A percentile compares a stretch with the other conserved stretches of the same genome.
These are phyloP conservation scores for Gaillardinia entomophila DNA, from an alignment of 805 yeast species.

Conservation along the genomic window DNA sequence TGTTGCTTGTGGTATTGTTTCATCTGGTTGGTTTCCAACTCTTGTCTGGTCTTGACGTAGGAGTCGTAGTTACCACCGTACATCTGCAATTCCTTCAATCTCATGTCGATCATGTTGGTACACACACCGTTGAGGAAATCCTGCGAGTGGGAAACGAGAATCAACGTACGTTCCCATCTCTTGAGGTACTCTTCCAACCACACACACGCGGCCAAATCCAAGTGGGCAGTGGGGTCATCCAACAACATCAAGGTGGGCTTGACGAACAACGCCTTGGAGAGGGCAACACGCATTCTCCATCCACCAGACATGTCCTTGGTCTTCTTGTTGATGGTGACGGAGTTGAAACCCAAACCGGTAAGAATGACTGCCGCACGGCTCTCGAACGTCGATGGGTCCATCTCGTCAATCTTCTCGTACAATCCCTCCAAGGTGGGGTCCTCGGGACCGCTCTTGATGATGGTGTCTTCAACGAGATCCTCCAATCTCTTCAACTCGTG, in stretches of 20 bases:
- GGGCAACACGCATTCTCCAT: slow-evolving; percentile 99
- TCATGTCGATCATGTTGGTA: slow-evolving; percentile 97
- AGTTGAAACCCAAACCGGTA: slow-evolving; percentile 95
- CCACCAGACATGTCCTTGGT: slow-evolving; percentile 99
- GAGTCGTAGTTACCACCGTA: slow-evolving; percentile 99
- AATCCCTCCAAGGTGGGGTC: slow-evolving; percentile 76
- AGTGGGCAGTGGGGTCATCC: slow-evolving; percentile 99
- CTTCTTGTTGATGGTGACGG: slow-evolving; percentile 79
- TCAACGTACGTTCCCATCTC: slow-evolving; percentile 88
- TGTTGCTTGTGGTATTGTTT: slow-evolving; percentile 96
- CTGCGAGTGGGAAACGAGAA: slow-evolving; percentile 95
- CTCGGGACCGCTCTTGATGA: slow-evolving; percentile 93
- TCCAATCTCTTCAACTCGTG: slow-evolving; percentile 85
- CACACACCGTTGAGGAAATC: slow-evolving; percentile 99
- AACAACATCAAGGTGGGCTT: slow-evolving; percentile 91
- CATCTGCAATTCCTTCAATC: slow-evolving; percentile 63
- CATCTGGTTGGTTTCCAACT: slow-evolving; percentile 95
- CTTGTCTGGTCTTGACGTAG: slow-evolving; percentile 89
- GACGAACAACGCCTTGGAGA: slow-evolving; percentile 95
- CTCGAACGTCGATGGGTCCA: slow-evolving; percentile 97
- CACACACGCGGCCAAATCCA: slow-evolving; percentile 98
- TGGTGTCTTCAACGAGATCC: slow-evolving; percentile 81
- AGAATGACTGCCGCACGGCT: slow-evolving; percentile 92
- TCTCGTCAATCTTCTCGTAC: slow-evolving; percentile 90
- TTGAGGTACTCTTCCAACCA: slow-evolving; percentile 98